Evolutionary conservation across 2,329 filamentous ascomycete genomes (phyloP), one percentile per base, ranked within the genome.

Genomic region (Trichoderma koningii): DNA sequence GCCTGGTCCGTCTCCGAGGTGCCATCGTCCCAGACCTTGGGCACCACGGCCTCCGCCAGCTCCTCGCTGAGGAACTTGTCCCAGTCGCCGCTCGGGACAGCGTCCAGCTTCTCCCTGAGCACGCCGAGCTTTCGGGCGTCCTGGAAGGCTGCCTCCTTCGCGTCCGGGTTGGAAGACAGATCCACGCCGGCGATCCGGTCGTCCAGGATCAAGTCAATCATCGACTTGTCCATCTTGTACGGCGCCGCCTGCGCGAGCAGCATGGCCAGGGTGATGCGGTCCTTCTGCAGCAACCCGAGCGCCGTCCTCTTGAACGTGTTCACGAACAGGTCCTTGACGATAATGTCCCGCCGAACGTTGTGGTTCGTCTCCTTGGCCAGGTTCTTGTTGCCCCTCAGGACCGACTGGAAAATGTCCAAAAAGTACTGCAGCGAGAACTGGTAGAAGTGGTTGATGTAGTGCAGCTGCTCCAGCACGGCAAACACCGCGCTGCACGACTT

Each of bases 381-480:
- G 66, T 87, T 87, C 72, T 89, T 88, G 77, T 96, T 96, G 66
- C 87, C 85, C 70, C 90, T 90, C 45, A 99, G 84, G 7, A 99
- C 95, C 6, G 90, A 87, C 75, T 96, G 91, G 85, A 99, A 99
- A 71, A 99, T 99, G 75, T 97, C 91, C 63, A 97, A 86, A 80
- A 99, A 99, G 79, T 97, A 99, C 77, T 97, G 93, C 66, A 99
- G 84, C 44, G 95, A 99, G 83, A 99, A 99, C 76, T 98, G 96
- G 78, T 99, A 99, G 80, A 98, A 98, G 82, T 98, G 95, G 77
- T 99, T 97, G 76, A 99, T 89, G 75, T 97, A 96, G 78, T 98
- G 94, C 65, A 99, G 86, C 77, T 99, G 94, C 79, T 99, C 96
- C 67, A 99, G 83, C 15, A 99, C 91, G 38, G 96, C 93, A 76